Evolutionary conservation across 805 yeast genomes (phyloP).

Genomic region (Hanseniaspora thailandica): DNA sequence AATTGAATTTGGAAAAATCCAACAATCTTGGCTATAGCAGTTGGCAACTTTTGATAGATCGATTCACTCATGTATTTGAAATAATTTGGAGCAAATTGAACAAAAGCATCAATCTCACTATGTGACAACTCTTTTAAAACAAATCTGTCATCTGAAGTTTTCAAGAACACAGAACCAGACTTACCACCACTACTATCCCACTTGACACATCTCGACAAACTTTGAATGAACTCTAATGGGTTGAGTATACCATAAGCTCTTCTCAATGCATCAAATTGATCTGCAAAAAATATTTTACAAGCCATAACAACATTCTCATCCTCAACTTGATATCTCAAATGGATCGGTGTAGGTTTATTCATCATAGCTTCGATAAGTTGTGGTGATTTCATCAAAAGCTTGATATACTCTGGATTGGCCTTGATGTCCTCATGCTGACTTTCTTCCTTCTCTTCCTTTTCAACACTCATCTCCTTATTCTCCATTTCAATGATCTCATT

Average conservation of each 20-base stretch:
- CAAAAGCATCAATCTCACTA: conserved; percentile 83
- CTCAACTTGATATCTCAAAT: conserved; percentile 80
- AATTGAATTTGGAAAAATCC: conserved; percentile 93
- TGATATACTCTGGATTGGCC: conserved; percentile 5
- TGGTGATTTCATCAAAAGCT: conserved; percentile 16
- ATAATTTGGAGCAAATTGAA: conserved; percentile 90
- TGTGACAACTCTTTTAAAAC: conserved; percentile 81
- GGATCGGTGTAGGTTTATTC: conserved; percentile 76
- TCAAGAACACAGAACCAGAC: conserved; percentile 86
- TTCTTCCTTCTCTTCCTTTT: conserved; percentile 23
- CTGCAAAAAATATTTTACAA: conserved; percentile 89
- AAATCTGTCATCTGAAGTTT: conserved; percentile 80
- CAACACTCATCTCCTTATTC: conserved; percentile 3
- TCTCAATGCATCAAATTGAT: conserved; percentile 90
- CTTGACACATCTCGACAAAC: conserved; percentile 81
- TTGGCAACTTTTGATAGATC: conserved; percentile 85
- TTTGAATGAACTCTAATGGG: conserved; percentile 49
- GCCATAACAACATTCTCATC: conserved; percentile 75
- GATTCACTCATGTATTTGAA: conserved; percentile 94
- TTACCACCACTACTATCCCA: conserved; percentile 97
- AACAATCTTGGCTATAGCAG: conserved; percentile 85
- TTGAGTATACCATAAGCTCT: conserved; percentile 60
- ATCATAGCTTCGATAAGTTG: conserved; percentile 50
- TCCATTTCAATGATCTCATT: not conserved
- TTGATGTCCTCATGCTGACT: not conserved